Conservation (phyloP, 257 asterid genomes). For the Echites panduratus region DNA sequence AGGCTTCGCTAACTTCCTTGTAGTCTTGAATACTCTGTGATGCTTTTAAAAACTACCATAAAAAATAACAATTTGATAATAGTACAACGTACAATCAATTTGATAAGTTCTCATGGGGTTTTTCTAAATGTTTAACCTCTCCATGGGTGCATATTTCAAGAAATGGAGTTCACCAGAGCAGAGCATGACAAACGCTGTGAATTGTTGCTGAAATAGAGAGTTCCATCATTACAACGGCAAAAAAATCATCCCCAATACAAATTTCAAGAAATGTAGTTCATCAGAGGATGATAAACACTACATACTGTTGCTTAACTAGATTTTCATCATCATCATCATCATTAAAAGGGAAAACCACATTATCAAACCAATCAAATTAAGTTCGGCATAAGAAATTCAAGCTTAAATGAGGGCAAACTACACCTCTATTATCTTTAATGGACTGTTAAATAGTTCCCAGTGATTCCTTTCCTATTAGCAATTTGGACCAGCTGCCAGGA, state of each 20-base stretch:
- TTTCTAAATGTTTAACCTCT: too few relatives aligned
- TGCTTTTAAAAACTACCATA: background rate
- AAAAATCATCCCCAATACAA: background rate
- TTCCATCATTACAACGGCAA: too few relatives aligned
- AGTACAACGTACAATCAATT: too few relatives aligned
- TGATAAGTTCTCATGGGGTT: background rate
- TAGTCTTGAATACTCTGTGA: conserved; percentile 23
- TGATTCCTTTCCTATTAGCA: conserved; percentile 24
- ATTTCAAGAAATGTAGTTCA: background rate
- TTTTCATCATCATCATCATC: conserved; percentile 14
- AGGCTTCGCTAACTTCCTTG: conserved; percentile 19
- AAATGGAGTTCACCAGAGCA: too few relatives aligned
- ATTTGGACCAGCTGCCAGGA: conserved; percentile 81
- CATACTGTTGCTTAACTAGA: background rate
- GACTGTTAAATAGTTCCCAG: background rate
- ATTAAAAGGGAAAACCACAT: background rate
- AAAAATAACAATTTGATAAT: too few relatives aligned
- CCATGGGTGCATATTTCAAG: too few relatives aligned
- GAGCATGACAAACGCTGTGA: too few relatives aligned
- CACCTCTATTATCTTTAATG: background rate
- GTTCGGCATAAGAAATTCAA: background rate
- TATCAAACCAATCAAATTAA: background rate
- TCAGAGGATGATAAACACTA: background rate
- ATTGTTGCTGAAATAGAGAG: too few relatives aligned
- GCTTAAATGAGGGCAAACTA: background rate